Evolutionary conservation across 345 rosid species (phyloP), one percentile per base, ranked within the genome.

Genomic region (Hibiscus tridactylites): DNA sequence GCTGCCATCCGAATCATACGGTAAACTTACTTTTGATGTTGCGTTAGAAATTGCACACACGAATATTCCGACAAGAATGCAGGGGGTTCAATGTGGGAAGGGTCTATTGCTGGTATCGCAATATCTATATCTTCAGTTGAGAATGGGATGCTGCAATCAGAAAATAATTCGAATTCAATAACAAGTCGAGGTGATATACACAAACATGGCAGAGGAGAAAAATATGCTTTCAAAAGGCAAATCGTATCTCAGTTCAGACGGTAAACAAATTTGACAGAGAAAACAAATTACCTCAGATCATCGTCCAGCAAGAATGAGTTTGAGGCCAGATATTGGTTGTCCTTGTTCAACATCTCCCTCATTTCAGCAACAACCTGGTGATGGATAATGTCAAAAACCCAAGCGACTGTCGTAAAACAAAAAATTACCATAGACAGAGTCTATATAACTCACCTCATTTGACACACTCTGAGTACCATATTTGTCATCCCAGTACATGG

Each of bases 401-500:
- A 35, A 5, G 64, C 29, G 60, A 24, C n/a, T 21, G 67, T 47
- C 31, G 60, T 29, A 61, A 60, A 39, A 35, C 12, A 26, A 16
- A 71, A 81, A 19, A 10, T 37, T 31, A 49, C 35, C 53, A 57
- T 0, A 8, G 66, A 26, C 9, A 56, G 10, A 12, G 46, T 65
- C 71, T 73, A 35, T 21, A 65, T 73, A 73, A 85, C 85, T 88
- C 75, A 78, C 99, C 86, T 88, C 97, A 75, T 85, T 90, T 35
- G 99, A 95, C 73, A 95, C 97, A 50, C 97, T 95, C 79, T 90
- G 97, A 8, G 99, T 95, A 79, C 97, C 97, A 74, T 90, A 95
- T 83, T 92, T 95, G 75, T 95, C 99, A 73, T 95, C 99, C 89
- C 96, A 95, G 81, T 95, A 95, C 99, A 95, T 95, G 10, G 99